These are phyloP conservation scores for Fusarium sp. DNA, from an alignment of 2,329 filamentous ascomycete species.

Conservation along the genomic window DNA sequence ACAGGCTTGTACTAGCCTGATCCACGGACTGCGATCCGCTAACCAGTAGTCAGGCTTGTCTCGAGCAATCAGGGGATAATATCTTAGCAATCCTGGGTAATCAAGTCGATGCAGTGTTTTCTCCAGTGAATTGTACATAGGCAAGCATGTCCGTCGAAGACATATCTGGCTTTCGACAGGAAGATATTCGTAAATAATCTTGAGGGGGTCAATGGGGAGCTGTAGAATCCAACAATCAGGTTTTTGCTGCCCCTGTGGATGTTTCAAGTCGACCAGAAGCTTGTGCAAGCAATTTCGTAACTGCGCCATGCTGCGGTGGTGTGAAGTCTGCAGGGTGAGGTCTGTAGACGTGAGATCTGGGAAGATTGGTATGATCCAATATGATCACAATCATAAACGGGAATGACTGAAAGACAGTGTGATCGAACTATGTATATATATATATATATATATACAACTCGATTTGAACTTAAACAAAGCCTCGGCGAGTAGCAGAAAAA, in stretches of 20 bases:
- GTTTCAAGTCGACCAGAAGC: rapidly evolving
- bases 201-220: not conserved
- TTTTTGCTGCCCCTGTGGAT: not conserved
- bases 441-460: not conserved
- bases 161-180: not conserved
- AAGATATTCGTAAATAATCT: not conserved
- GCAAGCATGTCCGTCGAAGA: not conserved
- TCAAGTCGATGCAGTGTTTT: rapidly evolving
- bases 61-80: not conserved
- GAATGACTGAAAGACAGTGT: not conserved
- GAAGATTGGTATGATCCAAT: not conserved
- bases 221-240: not conserved
- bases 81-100: no score
- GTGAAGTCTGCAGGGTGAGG: not conserved
- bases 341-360: not conserved
- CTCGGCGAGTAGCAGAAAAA: not conserved
- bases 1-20: not conserved
- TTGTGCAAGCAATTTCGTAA: not conserved
- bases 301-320: not conserved
- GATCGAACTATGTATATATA: not conserved
- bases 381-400: not conserved
- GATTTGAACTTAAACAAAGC: not conserved
- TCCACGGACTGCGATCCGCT: not conserved
- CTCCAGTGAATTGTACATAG: not conserved
- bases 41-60: conserved; percentile 13